Evolutionary conservation across 169 alveolate species (phyloP), one percentile per base, ranked within the genome.

Genomic region (Plasmodium adleri): DNA sequence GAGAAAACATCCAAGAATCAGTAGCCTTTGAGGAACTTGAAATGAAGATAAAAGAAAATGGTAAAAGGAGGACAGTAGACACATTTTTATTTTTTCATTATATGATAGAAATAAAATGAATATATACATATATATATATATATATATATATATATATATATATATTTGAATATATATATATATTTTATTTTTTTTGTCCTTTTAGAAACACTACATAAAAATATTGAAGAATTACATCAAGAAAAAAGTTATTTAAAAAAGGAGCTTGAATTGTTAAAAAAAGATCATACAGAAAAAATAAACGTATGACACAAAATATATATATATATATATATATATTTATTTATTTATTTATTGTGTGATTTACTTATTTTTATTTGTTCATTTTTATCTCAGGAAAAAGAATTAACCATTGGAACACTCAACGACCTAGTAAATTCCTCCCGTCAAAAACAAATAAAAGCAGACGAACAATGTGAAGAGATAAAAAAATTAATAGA

Each of bases 11-110:
- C 26, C 74, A 68, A 2, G 73, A 70, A 26, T 67, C 91, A 8
- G 91, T 71, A 26, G 91, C 91, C 2, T 70, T 68, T 39, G 91
- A 83, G 62, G 91, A 83, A 26, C 91, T 83, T 54, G 91, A 70
- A 83, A 83, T 58, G 26, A 83, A 83, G 45, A 83, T 83, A 54
- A 67, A 83, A 56, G 91, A 83, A 83, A 83, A 83, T 71, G 91
- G 91, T 83, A 32, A 32, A 32, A 32, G 43, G 43, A 32, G 43
- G 43, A 32, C 6, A 4, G 49, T 10, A 47, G n/a, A 62, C 15
- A 32, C 15, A 26, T 15, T 45, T 2, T 22, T 28, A 50, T 60
- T 20, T 32, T 1, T 39, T 54, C 15, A 26, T 20, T 70, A n/a
- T 6, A 39, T 70, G 9, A 0, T 47, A 32, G 43, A 0, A 15